phyloP scores from a whole-genome alignment of 495 filamentous ascomycete species.

The Jackrogersella multiformis region DNA sequence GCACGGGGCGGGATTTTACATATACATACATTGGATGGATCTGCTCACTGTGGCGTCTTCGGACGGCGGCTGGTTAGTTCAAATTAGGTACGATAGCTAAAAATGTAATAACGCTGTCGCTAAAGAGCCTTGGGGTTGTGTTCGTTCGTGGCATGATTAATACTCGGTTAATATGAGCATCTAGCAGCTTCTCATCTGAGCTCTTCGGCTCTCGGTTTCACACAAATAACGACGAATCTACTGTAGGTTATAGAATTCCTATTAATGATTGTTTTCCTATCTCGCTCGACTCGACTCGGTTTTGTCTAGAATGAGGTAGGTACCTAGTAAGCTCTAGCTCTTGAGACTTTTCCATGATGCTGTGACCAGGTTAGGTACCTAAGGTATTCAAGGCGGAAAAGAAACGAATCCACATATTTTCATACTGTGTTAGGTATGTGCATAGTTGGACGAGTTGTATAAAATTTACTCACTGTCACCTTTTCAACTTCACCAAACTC shows the following conservation, averaged over 20 bases:
- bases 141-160: background rate
- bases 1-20: conserved; percentile 19
- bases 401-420: conserved; percentile 19
- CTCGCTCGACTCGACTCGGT: too few relatives aligned
- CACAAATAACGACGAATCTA: too few relatives aligned
- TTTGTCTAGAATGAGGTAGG: too few relatives aligned
- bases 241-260: too few relatives aligned
- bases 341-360: conserved; percentile 6
- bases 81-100: conserved; percentile 18
- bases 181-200: background rate
- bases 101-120: conserved; percentile 29
- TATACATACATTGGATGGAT: conserved; percentile 14
- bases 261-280: too few relatives aligned
- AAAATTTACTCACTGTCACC: background rate
- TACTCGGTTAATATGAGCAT: background rate
- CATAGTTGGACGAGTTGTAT: too few relatives aligned
- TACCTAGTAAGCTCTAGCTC: too few relatives aligned
- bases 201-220: background rate
- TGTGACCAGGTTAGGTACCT: too few relatives aligned
- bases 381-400: background rate
- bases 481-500: background rate
- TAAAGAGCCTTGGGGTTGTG: background rate
- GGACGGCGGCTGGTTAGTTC: conserved; percentile 8
- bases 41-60: conserved; percentile 1
- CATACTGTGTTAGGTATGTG: background rate